These are phyloP conservation scores for Fusarium keratoplasticum DNA, from an alignment of 2,329 filamentous ascomycete species.

Conservation along the genomic window DNA sequence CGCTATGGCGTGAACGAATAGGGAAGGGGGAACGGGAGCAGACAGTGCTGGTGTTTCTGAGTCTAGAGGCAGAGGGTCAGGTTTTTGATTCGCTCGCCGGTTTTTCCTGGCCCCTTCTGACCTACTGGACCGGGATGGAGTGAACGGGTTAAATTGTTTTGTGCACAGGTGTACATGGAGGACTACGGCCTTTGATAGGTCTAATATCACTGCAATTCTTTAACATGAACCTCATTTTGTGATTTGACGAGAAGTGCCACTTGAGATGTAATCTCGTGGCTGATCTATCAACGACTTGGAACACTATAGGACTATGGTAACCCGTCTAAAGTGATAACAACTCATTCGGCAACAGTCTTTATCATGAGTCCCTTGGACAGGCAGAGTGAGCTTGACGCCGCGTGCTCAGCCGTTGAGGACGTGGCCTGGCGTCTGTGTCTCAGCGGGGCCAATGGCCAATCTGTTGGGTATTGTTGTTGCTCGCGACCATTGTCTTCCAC, in stretches of 20 bases:
- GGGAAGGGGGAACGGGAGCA: background rate
- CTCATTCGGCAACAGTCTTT: too few relatives aligned
- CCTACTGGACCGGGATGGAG: background rate
- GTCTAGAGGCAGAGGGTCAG: background rate
- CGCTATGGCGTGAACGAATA: background rate
- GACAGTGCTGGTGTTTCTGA: background rate
- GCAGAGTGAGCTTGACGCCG: slow-evolving; percentile 15
- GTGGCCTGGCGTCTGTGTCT: slow-evolving; percentile 35
- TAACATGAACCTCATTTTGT: background rate
- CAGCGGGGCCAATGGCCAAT: slow-evolving; percentile 44
- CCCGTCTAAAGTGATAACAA: too few relatives aligned
- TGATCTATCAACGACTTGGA: background rate
- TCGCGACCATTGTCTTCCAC: slow-evolving; percentile 28
- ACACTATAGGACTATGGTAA: too few relatives aligned
- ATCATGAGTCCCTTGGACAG: too few relatives aligned
- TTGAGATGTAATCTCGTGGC: background rate
- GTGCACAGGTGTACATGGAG: background rate
- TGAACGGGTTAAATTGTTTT: background rate
- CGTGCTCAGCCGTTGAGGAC: slow-evolving; percentile 12
- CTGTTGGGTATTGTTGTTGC: slow-evolving; percentile 39
- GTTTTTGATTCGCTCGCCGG: background rate
- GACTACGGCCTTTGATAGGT: background rate
- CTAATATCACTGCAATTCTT: background rate
- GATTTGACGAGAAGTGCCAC: background rate
- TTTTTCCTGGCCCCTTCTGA: background rate